Conservation (phyloP, 1,284 basidiomycete species). For the Apiotrichum sp. region DNA sequence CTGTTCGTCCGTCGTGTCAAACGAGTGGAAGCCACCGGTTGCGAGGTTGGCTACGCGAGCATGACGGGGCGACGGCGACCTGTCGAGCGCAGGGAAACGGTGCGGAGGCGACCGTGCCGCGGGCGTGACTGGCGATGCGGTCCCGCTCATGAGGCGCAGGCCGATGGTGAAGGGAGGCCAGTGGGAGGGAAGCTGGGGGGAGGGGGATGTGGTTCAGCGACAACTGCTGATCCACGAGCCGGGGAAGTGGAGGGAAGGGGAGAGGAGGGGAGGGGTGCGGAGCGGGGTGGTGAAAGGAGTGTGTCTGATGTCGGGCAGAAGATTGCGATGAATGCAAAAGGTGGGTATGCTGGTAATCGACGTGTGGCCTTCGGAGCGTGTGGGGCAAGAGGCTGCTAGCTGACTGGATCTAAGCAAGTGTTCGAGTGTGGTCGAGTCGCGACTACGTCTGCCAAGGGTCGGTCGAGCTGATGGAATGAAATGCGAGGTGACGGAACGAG, state of each 20-base stretch:
- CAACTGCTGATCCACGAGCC: background rate
- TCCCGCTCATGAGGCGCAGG: conserved; percentile 2
- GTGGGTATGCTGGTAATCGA: too few species aligned
- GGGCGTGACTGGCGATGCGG: conserved; percentile 1
- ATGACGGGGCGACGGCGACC: conserved; percentile 11
- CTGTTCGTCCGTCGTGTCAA: conserved; percentile 5
- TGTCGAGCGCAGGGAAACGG: background rate
- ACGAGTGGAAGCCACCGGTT: background rate
- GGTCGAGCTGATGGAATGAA: too few species aligned
- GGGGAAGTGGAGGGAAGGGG: background rate
- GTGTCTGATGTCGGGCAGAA: background rate
- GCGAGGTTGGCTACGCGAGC: conserved; percentile 11
- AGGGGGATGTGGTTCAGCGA: background rate
- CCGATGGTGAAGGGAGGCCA: background rate
- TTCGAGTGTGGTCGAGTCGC: too few species aligned
- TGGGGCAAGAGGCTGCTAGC: too few species aligned
- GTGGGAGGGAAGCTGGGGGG: background rate
- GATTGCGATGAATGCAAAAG: too few species aligned
- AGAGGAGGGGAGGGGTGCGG: background rate
- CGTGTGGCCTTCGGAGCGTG: too few species aligned
- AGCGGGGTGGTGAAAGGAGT: background rate
- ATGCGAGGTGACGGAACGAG: too few species aligned
- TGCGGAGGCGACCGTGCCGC: conserved; percentile 3
- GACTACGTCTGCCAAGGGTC: too few species aligned
- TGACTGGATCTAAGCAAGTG: too few species aligned